phyloP scores from a whole-genome alignment of 169 alveolate species.

The Plasmodium gonderi region DNA sequence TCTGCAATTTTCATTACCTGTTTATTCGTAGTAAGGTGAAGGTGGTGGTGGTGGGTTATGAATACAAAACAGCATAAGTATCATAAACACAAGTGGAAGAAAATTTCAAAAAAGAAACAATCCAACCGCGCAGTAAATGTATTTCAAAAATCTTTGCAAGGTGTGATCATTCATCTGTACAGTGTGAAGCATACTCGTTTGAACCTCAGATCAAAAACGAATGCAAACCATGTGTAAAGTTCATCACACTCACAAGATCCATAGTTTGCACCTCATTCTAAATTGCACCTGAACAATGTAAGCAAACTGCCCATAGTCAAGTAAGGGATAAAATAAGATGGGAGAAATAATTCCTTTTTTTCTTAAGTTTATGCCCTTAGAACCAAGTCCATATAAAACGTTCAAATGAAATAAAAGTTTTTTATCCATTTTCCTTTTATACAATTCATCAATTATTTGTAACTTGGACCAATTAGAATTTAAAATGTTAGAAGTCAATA shows the following conservation, averaged over 20 bases:
- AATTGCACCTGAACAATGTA: conserved; percentile 38
- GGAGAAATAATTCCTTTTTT: conserved; percentile 64
- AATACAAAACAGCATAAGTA: no score
- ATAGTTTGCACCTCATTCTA: neutral
- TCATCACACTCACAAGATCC: no score
- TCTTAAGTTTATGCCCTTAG: conserved; percentile 55
- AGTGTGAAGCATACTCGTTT: neutral
- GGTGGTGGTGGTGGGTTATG: no score
- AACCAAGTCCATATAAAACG: conserved; percentile 63
- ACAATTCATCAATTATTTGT: conserved; percentile 53
- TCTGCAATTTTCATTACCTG: conserved; percentile 71
- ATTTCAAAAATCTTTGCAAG: neutral
- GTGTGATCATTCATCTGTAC: neutral
- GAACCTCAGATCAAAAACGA: no score
- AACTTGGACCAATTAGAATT: conserved; percentile 29
- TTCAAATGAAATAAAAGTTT: conserved; percentile 47
- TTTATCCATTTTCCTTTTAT: conserved; percentile 38
- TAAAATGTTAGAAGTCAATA: conserved; percentile 31
- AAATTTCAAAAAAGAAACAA: neutral
- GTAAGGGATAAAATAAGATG: conserved; percentile 31
- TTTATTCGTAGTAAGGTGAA: neutral
- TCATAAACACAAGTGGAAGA: neutral
- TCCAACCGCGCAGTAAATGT: no score
- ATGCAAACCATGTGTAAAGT: no score
- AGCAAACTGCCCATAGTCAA: conserved; percentile 45